Evolutionary conservation across 345 rosid species (phyloP).

Genomic region (Syzygium aqueum): DNA sequence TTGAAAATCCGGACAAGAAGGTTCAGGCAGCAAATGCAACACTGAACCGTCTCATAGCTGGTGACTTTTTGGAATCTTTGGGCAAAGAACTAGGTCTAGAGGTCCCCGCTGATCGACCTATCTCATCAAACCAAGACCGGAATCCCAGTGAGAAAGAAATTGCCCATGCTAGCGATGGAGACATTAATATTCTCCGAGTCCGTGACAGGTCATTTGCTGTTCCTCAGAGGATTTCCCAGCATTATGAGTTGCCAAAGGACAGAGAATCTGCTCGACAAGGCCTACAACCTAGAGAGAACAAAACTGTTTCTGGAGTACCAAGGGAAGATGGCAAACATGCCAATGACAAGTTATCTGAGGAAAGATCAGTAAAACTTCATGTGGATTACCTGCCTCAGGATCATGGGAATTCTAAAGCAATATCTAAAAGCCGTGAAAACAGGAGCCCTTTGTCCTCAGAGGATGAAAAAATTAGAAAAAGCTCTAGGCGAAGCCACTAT

Average conservation of each 20-base stretch:
- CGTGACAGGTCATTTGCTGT: constrained; percentile 7
- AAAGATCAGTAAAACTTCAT: constrained; percentile 5
- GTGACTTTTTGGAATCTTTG: constrained; percentile 83
- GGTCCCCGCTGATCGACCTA: constrained; percentile 67
- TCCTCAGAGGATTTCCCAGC: background rate
- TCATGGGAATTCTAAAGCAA: constrained; percentile 25
- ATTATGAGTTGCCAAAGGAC: constrained; percentile 1
- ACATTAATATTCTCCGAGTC: constrained; percentile 3
- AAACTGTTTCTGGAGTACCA: background rate
- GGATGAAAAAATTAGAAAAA: constrained; percentile 43
- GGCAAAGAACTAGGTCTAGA: constrained; percentile 96
- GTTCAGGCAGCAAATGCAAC: constrained; percentile 67
- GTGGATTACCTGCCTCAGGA: constrained; percentile 6
- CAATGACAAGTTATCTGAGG: constrained; percentile 8
- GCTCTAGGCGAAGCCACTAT: constrained; percentile 6
- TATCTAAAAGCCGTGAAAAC: constrained; percentile 5
- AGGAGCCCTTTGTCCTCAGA: constrained; percentile 37
- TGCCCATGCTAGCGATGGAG: constrained; percentile 4
- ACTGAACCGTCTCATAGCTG: constrained; percentile 81
- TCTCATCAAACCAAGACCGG: constrained; percentile 15
- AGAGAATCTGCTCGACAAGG: background rate
- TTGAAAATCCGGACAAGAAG: constrained; percentile 55
- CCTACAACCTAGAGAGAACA: background rate
- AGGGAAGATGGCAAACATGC: constrained; percentile 8
- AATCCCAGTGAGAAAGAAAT: constrained; percentile 18